Evolutionary conservation across 139 green algal genomes (phyloP), one percentile per base, ranked within the genome.

Genomic region (Picochlorum sp.): DNA sequence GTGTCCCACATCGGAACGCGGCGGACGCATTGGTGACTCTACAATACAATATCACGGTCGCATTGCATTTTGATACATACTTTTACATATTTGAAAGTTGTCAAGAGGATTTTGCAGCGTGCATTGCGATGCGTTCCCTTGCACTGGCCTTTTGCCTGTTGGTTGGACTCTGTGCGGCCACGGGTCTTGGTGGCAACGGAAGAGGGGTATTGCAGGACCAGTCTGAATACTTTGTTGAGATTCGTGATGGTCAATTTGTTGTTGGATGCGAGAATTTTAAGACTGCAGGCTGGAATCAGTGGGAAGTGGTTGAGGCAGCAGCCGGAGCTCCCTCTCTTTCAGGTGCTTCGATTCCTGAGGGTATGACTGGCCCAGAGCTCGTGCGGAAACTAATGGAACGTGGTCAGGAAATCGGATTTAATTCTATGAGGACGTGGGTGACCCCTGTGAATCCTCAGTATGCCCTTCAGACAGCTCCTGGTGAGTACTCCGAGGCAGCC

Each of bases 251-350:
- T 11, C 34, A 77, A 45, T 72, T 78, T 45, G 41, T 69, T 6
- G 24, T 50, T 7, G 71, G 71, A 41, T 72, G 71, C 60, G 41
- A 73, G 23, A 50, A 52, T 26, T 78, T 70, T 38, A 51, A 69
- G 18, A 49, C 51, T 34, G 61, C 61, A 24, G 61, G 61, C 14
- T 54, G 37, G 34, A 66, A 66, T 23, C 34, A 56, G 15, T 86
- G 80, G 81, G 80, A 88, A 70, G 54, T 81, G 23, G 59, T 85
- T 26, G 80, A 86, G 56, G 73, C 74, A 16, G 78, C 67, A 3
- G 79, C 79, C 15, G 81, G 81, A 10, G 79, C 75, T 7, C 81
- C 81, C 14, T 45, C 68, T 7, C 69, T 84, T 7, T 47, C 47
- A 4, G 81, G 66, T 18, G 72, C 79, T 20, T 69, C 62, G 3